Evolutionary conservation across 2,329 filamentous ascomycete genomes (phyloP), one percentile per base, ranked within the genome.

Genomic region (Aspergillus costaricaensis): DNA sequence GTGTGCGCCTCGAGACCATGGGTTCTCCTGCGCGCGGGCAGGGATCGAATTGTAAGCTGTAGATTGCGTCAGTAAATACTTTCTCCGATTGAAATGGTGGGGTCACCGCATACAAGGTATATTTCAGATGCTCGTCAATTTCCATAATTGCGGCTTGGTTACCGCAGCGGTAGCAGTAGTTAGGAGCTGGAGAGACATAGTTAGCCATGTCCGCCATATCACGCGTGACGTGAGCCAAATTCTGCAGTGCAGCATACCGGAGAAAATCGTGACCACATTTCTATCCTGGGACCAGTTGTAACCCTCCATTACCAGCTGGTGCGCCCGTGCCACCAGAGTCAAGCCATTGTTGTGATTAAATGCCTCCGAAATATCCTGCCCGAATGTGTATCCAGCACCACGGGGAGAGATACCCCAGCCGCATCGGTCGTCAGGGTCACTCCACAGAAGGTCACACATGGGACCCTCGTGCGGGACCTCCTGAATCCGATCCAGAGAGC

Each of bases 101-200:
- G n/a, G 49, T 32, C 32, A 49, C 41, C 30, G 88, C 92, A 79
- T 86, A 97, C 94, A 99, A 98, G 74, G 95, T 98, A 81, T 98
- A 99, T 84, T 99, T 98, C 76, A 99, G 82, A 78, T 98, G 93
- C 81, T 99, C 95, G 68, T 98, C 95, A 78, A 99, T 99, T 81
- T 98, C 95, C 95, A 99, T 99, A 78, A 99, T 98, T n/a, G 95
- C 95, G 59, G 95, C 95, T 80, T 98, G 95, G 80, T 99, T 99
- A 75, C 95, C 95, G 76, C 95, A 99, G 77, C 95, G 88, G 85
- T 99, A 98, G 83, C 94, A 99, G 84, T 99, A 99, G 79, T 94
- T 94, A 65, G 91, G 91, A 57, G 91, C 91, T 83, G 62, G 4
- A 36, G 12, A 36, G 41, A n/a, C 9, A 3, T 43, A 23, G 65